Base-by-base conservation (phyloP, 192 early-diverging fungal genomes). In the Ambispora gerdemannii region DNA sequence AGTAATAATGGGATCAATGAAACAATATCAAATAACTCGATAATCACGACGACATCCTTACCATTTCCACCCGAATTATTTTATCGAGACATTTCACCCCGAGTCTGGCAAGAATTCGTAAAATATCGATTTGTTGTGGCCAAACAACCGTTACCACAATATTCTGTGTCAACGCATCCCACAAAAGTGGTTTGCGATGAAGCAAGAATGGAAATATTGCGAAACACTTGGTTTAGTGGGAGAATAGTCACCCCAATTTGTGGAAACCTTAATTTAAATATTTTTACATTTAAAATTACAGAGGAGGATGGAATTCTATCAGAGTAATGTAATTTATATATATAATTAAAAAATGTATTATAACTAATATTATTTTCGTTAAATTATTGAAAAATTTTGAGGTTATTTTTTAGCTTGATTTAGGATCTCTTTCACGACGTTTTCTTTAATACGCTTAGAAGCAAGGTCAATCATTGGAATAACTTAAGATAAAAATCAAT, bases 61-160 rank as follows among this genome's bases (percentile, higher is more conserved):
- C 17, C 3, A 4, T 33, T 36, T 56, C 67, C 67, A 36, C 67
- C 6, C 27, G 52, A 69, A 55, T 52, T 69, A 69, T 34, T 3
- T 36, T 69, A 58, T 43, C 4, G 17, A 34, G 30, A 28, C 3
- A 32, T 43, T 4, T 30, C 32, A n/a, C 25, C 51, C 0, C 6
- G 13, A 6, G 34, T 20, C 30, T 69, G 67, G 67, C 52, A 69
- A 27, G 35, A 43, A 11, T 69, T 69, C 35, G 32, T 69, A 30
- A 69, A 69, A 56, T 69, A 69, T 58, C n/a, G 52, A 56, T 69
- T 69, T 56, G 51, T 56, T n/a, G n/a, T 69, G 56, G 67, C 51
- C 3, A 53, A 28, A 35, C 67, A 69, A 69, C 32, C 31, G 19
- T 25, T 56, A 25, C 67, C 67, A 2, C 67, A 69, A 35, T 69